These are phyloP conservation scores for Trichoderma sp. DNA, from an alignment of 2,329 filamentous ascomycete genomes.

Conservation along the genomic window DNA sequence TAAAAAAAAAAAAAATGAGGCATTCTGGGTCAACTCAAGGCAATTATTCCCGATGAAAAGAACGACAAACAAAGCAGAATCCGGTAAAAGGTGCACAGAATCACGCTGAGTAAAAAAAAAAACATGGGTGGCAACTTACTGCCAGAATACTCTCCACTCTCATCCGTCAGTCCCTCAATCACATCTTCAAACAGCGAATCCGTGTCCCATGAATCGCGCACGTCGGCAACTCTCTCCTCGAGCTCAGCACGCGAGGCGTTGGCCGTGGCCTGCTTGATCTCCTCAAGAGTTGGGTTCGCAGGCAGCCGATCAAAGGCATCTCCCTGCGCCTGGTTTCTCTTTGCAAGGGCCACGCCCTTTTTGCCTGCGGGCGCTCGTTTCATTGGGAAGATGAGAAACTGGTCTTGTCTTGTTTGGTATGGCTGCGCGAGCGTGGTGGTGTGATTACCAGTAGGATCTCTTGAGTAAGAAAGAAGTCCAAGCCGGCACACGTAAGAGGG, in stretches of 20 bases:
- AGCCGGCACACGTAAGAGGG: not conserved
- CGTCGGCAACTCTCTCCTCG: constrained; percentile 51
- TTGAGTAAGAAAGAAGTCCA: not conserved
- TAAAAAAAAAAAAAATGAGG: not conserved
- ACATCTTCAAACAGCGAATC: constrained; percentile 63
- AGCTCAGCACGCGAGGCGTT: constrained; percentile 43
- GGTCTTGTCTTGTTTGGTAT: not conserved
- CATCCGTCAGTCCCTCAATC: constrained; percentile 56
- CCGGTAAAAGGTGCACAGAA: not conserved
- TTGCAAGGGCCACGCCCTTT: constrained; percentile 33
- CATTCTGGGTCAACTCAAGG: not conserved
- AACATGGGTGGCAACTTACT: constrained; percentile 36
- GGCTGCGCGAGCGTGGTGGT: not conserved
- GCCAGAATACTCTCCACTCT: constrained; percentile 44
- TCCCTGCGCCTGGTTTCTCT: constrained; percentile 33
- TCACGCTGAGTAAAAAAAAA: not conserved
- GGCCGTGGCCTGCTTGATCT: constrained; percentile 37
- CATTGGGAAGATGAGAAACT: not conserved
- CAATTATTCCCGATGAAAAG: not conserved
- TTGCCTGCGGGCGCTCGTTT: constrained; percentile 24
- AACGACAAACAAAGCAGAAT: not conserved
- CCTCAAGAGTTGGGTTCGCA: constrained; percentile 34
- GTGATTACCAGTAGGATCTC: not conserved
- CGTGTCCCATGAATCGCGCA: constrained; percentile 58
- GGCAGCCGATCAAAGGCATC: constrained; percentile 37